Conservation (phyloP, 345 rosid species). For the Leavenworthia alabamica region DNA sequence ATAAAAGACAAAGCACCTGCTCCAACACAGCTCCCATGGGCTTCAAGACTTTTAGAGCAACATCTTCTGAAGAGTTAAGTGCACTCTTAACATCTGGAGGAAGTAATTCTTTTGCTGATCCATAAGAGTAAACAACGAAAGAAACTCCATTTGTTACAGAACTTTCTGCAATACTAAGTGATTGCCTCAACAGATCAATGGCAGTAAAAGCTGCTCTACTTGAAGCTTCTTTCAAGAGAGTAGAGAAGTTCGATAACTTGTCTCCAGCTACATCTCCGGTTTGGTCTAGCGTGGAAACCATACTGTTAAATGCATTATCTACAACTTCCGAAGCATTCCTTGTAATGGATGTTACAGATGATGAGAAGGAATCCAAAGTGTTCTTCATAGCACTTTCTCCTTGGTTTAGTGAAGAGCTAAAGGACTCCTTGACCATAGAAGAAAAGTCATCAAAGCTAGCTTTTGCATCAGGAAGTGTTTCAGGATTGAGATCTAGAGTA, state of each 20-base stretch:
- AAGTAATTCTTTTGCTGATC: slow-evolving; percentile 60
- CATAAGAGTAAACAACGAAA: slow-evolving; percentile 58
- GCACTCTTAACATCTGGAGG: slow-evolving; percentile 58
- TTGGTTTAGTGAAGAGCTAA: slow-evolving; percentile 45
- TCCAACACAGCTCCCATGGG: slow-evolving; percentile 60
- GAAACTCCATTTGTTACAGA: slow-evolving; percentile 59
- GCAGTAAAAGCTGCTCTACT: slow-evolving; percentile 46
- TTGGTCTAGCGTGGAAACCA: slow-evolving; percentile 48
- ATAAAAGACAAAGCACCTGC: slow-evolving; percentile 46
- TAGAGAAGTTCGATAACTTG: slow-evolving; percentile 42
- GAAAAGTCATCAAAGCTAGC: slow-evolving; percentile 47
- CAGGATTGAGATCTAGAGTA: slow-evolving; percentile 31
- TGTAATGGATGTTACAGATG: slow-evolving; percentile 48
- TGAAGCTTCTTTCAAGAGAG: slow-evolving; percentile 51
- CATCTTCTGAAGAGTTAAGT: slow-evolving; percentile 65
- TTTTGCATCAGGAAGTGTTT: slow-evolving; percentile 36
- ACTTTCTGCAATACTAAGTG: slow-evolving; percentile 56
- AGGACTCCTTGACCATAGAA: slow-evolving; percentile 39
- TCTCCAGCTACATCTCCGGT: slow-evolving; percentile 47
- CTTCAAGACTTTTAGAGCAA: slow-evolving; percentile 38
- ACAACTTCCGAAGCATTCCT: slow-evolving; percentile 54
- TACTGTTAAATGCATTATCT: slow-evolving; percentile 43
- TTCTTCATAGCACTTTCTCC: slow-evolving; percentile 52
- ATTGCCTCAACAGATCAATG: slow-evolving; percentile 56
- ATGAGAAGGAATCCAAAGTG: slow-evolving; percentile 49